Base-by-base conservation (phyloP, 768 basidiomycete species). In the Gautieria morchelliformis region DNA sequence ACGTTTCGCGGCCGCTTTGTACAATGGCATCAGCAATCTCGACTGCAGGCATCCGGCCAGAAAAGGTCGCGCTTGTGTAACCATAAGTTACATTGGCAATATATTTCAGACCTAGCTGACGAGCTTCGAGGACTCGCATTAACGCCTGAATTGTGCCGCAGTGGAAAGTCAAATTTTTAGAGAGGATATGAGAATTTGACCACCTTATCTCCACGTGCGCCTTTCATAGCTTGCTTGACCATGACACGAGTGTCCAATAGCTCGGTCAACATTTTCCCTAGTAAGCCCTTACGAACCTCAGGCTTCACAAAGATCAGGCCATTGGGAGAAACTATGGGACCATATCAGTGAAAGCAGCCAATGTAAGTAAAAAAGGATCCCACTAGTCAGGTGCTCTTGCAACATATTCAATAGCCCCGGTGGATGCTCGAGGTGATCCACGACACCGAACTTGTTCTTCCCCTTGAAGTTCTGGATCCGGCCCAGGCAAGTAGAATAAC, bases 11-110 rank as follows among this genome's bases (percentile, higher is more conserved):
- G 5, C 96, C 95, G 44, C 83, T 94, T 71, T 98, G 93, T 0
- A 99, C 95, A 63, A 98, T 98, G 57, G 92, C 92, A 64, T 99
- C 96, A 0, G 96, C 96, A 41, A 99, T 92, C 68, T 98, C 94
- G 19, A 97, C 94, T 10, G 90, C 92, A 22, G 96, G 96, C 96
- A 99, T 98, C 49, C 96, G 78, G 2, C 96, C 96, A 15, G 94
- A 97, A 66, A 84, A 96, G 1, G 89, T 87, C 2, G 96, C 96
- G 59, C 88, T 79, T 0, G 95, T 97, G 67, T 99, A 98, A 0
- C 96, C 95, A 64, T 99, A 98, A 0, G 92, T 97, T 41, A 90
- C 88, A 66, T 97, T 93, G 39, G 89, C 82, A 47, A 99, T 94
- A 62, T 87, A 94, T 71, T 99, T 98, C 49, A 99, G 77, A 57